Base-by-base conservation (phyloP, 768 basidiomycete genomes). In the Termitomyces sp. region DNA sequence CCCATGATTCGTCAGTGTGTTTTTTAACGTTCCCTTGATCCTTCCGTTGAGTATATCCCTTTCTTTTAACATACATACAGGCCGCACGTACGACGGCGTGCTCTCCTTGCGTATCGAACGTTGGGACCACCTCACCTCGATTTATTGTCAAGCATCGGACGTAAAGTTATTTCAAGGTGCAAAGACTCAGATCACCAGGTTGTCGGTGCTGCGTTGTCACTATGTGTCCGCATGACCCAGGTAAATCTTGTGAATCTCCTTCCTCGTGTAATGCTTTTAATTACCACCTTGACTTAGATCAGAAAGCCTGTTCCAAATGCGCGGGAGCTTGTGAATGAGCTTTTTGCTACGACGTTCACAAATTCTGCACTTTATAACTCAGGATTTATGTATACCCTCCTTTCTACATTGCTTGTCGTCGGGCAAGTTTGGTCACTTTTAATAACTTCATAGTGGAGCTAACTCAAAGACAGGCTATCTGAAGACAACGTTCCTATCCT, bases 1-100 rank as follows among this genome's bases (percentile, higher is more conserved):
- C 80, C 32, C 87, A 91, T 65, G 78, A 80, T 60, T 85, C 86
- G 91, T 93, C 76, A 82, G 89, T 82, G 69, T 64, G 69, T 75
- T 66, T 20, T 38, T 50, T 15, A 27, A 22, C 11, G 47, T 50
- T 20, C 18, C 18, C 25, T 32, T 41, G 53, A 61, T 55, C 40
- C n/a, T 53, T 18, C 18, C 12, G 42, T 54, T 56, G 20, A 33
- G 15, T 29, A 52, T 56, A 40, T 56, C 40, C 48, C 57, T 59
- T 53, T 60, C 52, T 56, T 54, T 48, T 56, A n/a, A n/a, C n/a
- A n/a, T n/a, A 42, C 42, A 45, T 57, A 9, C 61, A 91, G 89
- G 32, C 63, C 73, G 9, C 73, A 77, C 60, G 75, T 92, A 45
- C 83, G 83, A 36, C 76, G 84, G 56, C 80, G 88, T 42, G 78